phyloP scores from a whole-genome alignment of 495 filamentous ascomycete genomes.

The Aspergillus saccharolyticus region DNA sequence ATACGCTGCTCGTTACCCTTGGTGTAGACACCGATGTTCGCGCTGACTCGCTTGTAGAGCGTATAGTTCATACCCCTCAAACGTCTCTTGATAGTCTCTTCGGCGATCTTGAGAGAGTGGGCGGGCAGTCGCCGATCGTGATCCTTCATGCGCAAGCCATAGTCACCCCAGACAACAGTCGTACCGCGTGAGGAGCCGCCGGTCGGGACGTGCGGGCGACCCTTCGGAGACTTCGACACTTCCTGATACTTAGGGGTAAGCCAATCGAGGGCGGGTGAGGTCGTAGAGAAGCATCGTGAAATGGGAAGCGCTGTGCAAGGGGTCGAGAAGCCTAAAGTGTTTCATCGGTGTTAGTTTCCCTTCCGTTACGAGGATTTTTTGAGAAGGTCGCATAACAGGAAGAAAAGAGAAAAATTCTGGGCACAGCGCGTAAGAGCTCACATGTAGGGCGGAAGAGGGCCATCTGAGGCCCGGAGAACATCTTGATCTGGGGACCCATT shows the following conservation, averaged over 20 bases:
- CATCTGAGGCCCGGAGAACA: constrained; percentile 36
- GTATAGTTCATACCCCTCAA: constrained; percentile 89
- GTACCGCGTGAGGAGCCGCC: constrained; percentile 89
- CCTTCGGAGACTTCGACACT: constrained; percentile 83
- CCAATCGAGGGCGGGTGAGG: constrained; percentile 62
- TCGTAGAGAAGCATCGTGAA: constrained; percentile 68
- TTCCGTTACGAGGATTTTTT: background rate
- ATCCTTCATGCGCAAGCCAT: constrained; percentile 88
- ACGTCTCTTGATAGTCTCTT: constrained; percentile 84
- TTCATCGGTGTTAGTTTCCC: constrained; percentile 21
- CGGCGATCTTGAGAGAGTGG: constrained; percentile 78
- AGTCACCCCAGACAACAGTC: constrained; percentile 94
- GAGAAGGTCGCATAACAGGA: background rate
- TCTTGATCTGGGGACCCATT: constrained; percentile 37
- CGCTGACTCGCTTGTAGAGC: constrained; percentile 82
- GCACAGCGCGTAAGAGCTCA: constrained; percentile 17
- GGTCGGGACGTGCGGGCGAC: constrained; percentile 78
- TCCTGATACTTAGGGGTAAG: constrained; percentile 71
- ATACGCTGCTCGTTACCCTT: constrained; percentile 96
- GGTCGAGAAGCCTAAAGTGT: constrained; percentile 26
- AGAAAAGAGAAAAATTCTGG: constrained; percentile 4
- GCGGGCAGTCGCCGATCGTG: constrained; percentile 88
- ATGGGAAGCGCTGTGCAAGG: constrained; percentile 30
- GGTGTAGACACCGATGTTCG: constrained; percentile 91
- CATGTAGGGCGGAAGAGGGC: constrained; percentile 33